Evolutionary conservation across 371 early-diverging fungal genomes (phyloP).

Genomic region (Mortierella sp.): DNA sequence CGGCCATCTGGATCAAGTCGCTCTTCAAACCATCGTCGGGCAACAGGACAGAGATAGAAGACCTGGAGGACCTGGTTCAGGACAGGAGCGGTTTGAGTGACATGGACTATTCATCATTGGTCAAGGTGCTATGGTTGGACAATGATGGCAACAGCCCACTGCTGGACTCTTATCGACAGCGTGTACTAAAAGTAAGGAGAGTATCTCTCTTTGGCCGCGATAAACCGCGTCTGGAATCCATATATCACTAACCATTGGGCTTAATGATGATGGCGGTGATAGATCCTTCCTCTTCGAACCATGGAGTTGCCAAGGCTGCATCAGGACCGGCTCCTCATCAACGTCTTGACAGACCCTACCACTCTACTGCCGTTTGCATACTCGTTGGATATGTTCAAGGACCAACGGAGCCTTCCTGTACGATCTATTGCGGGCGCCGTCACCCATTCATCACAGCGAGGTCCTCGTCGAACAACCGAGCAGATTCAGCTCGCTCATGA

Average conservation of each 20-base stretch:
- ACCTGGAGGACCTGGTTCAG: constrained; percentile 59
- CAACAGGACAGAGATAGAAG: constrained; percentile 26
- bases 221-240: too few relatives aligned
- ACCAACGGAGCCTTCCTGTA: constrained; percentile 8
- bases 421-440: constrained; percentile 10
- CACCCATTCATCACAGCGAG: neutral
- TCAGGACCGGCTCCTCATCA: constrained; percentile 29
- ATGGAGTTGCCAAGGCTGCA: constrained; percentile 26
- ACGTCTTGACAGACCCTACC: constrained; percentile 33
- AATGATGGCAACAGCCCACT: constrained; percentile 16
- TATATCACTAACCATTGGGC: too few relatives aligned
- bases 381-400: constrained; percentile 29
- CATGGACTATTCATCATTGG: constrained; percentile 3
- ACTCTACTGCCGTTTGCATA: constrained; percentile 30
- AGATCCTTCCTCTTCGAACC: constrained; percentile 31
- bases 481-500: constrained; percentile 18
- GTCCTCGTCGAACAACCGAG: neutral
- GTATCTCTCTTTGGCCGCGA: neutral
- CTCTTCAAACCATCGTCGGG: constrained; percentile 9
- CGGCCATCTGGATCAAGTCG: constrained; percentile 24
- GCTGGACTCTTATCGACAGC: constrained; percentile 12
- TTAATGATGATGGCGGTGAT: neutral
- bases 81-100: constrained; percentile 7
- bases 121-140: constrained; percentile 14
- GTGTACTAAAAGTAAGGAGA: constrained; percentile 14